Evolutionary conservation across 257 asterid genomes (phyloP).

Genomic region (Ballota nigra): DNA sequence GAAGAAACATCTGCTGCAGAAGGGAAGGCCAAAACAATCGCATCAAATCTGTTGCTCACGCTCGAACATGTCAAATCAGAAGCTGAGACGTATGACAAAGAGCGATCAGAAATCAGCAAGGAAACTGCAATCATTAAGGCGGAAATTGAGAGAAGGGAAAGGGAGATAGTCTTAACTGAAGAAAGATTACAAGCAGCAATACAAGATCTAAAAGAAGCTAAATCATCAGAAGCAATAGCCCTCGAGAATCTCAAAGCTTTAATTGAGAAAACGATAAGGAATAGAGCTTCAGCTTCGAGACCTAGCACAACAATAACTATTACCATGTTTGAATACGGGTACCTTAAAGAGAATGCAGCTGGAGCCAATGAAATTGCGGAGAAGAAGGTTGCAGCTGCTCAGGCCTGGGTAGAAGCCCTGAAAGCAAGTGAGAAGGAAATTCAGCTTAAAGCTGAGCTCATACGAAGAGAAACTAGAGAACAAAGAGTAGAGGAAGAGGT

Average conservation of each 20-base stretch:
- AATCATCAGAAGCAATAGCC: slow-evolving; percentile 62
- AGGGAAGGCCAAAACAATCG: slow-evolving; percentile 50
- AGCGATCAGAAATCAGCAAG: slow-evolving; percentile 36
- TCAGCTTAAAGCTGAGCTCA: slow-evolving; percentile 47
- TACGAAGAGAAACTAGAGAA: slow-evolving; percentile 51
- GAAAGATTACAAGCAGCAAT: slow-evolving; percentile 56
- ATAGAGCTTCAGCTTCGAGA: slow-evolving; percentile 53
- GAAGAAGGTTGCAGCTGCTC: slow-evolving; percentile 79
- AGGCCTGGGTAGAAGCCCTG: slow-evolving; percentile 87
- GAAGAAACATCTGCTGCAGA: slow-evolving; percentile 60
- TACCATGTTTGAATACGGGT: slow-evolving; percentile 75
- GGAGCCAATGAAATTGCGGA: slow-evolving; percentile 74
- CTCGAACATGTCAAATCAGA: slow-evolving; percentile 57
- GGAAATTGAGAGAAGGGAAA: slow-evolving; percentile 53
- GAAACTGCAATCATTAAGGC: slow-evolving; percentile 44
- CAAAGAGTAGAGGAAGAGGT: slow-evolving; percentile 45
- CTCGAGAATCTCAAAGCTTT: slow-evolving; percentile 57
- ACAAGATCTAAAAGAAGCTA: slow-evolving; percentile 55
- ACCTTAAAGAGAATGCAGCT: slow-evolving; percentile 66
- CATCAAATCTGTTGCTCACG: slow-evolving; percentile 44
- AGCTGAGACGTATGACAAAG: slow-evolving; percentile 50
- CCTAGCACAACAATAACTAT: slow-evolving; percentile 54
- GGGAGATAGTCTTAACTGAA: slow-evolving; percentile 54
- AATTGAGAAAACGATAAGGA: slow-evolving; percentile 46
- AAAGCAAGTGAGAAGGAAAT: slow-evolving; percentile 79